Percentiles rank a stretch among this genome's conserved stretches.
Evolutionary conservation across 2,329 filamentous ascomycete genomes (phyloP).

Genomic region (Dactylellina sp.): DNA sequence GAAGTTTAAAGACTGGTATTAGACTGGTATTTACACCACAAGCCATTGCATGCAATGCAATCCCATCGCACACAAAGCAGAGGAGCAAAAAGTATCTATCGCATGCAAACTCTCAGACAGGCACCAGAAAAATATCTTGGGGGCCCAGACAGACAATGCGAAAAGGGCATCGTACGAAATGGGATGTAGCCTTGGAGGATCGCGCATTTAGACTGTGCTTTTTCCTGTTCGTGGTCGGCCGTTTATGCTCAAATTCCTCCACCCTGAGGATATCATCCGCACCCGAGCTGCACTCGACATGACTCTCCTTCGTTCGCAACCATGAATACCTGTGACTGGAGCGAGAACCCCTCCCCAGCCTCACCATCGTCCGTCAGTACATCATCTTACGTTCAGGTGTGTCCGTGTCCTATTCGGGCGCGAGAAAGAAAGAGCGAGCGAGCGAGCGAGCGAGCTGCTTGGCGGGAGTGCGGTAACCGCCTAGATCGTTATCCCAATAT

Average conservation of each 20-base stretch:
- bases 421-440: too few species aligned
- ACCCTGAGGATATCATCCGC: too few species aligned
- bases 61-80: not conserved
- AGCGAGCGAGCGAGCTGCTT: too few species aligned
- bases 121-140: conserved; percentile 9
- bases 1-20: conserved; percentile 15
- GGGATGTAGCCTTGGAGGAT: conserved; percentile 33
- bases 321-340: conserved; percentile 10
- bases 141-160: not conserved
- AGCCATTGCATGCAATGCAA: conserved; percentile 4
- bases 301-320: conserved; percentile 25
- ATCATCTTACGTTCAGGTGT: too few species aligned
- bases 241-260: conserved; percentile 48
- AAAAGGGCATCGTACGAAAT: conserved; percentile 4
- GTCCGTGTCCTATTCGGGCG: too few species aligned
- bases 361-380: too few species aligned
- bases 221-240: conserved; percentile 43
- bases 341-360: conserved; percentile 31
- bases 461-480: too few species aligned
- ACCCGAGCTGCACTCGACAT: conserved; percentile 19
- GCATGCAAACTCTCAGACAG: not conserved
- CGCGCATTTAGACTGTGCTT: conserved; percentile 35
- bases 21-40: conserved; percentile 35
- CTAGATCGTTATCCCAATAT: too few species aligned
- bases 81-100: not conserved